Evolutionary conservation across 768 basidiomycete species (phyloP).

Genomic region (Chalciporus sphaerocephalus): DNA sequence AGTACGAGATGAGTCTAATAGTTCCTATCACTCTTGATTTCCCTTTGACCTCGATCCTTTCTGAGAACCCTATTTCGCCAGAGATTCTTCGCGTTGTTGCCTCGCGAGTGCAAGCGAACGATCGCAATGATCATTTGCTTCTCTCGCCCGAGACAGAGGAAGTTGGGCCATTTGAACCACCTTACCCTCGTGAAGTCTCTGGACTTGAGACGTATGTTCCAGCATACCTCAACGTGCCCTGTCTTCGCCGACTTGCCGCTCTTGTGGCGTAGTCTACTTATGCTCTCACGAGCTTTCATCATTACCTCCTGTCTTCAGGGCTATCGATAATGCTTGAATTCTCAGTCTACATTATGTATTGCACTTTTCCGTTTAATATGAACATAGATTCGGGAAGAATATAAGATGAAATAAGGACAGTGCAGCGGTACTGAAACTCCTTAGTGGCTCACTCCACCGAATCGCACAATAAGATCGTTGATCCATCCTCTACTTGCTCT

Average conservation of each 20-base stretch:
- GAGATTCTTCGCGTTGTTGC: conserved; percentile 97
- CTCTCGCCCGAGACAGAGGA: conserved; percentile 96
- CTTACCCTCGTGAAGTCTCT: conserved; percentile 89
- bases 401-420: neutral
- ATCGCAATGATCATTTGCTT: conserved; percentile 94
- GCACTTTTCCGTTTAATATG: conserved; percentile 15
- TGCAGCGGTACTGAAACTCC: too few species aligned
- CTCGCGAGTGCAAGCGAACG: conserved; percentile 91
- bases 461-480: conserved; percentile 20
- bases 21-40: neutral
- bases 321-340: conserved; percentile 3
- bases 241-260: conserved; percentile 82
- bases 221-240: conserved; percentile 85
- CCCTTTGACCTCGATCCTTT: conserved; percentile 5
- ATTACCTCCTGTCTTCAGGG: neutral
- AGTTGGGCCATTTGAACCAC: conserved; percentile 91
- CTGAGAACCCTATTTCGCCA: conserved; percentile 92
- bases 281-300: neutral
- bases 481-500: conserved; percentile 54
- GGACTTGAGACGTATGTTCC: conserved; percentile 96
- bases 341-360: conserved; percentile 21
- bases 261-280: conserved; percentile 62
- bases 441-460: neutral
- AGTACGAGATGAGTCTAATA: conserved; percentile 76
- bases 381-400: conserved; percentile 1